Base-by-base conservation (phyloP, 2,329 filamentous ascomycete species). In the Exophiala xenobiotica region DNA sequence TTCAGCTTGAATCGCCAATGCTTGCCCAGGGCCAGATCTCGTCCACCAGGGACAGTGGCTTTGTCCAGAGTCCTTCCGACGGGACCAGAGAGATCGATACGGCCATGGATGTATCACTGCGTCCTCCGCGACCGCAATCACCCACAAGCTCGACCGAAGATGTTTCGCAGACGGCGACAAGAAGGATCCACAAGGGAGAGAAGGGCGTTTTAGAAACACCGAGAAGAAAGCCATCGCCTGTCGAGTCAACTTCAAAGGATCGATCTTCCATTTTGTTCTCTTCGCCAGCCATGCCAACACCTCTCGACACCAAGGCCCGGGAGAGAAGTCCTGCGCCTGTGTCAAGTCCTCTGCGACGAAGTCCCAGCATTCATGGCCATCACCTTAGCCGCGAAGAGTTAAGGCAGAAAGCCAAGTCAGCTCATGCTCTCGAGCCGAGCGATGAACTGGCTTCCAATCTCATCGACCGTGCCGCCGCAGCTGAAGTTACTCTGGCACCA, bases 231-330 rank as follows among this genome's bases (percentile, higher is more conserved):
- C 64, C 67, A 29, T 67, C 67, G 11, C 70, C 72, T 6, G 62
- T 74, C 16, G 68, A 73, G 40, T 68, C 73, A 16, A 71, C 68
- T 6, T 67, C 70, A 23, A 74, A 74, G 56, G 70, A 77, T 50
- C 69, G 70, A 51, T 71, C 73, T 6, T 75, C 75, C 11, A 67
- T 71, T 22, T 65, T 77, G 3, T 75, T 78, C 60, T 70, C 71
- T 24, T 70, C 72, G 9, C 71, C 74, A 19, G 68, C 68, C 7
- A 58, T 53, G 24, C 46, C 51, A 29, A 54, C 58, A 29, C 50
- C 58, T 7, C 14, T 45, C 11, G 49, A 48, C 39, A 54, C 43
- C 8, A 45, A 33, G 12, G 19, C 16, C 9, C 35, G 29, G 5
- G 16, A 11, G 26, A 39, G 46, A 46, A 54, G 51, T 29, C 48